Conservation (phyloP, 176 grass and related monocot genomes). For the Lolium multiflorum region DNA sequence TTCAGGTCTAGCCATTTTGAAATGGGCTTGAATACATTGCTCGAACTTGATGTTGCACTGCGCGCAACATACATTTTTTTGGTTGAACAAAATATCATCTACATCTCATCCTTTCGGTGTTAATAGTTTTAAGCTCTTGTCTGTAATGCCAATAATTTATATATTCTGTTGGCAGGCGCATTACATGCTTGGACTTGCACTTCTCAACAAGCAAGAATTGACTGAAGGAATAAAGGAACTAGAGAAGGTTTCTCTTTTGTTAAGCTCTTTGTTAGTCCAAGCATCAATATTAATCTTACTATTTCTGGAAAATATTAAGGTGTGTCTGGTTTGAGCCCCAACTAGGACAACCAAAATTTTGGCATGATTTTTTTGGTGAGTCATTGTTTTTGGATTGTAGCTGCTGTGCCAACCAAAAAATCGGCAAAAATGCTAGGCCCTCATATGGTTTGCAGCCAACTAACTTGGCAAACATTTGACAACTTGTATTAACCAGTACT, state of each 20-base stretch:
- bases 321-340: too few species aligned
- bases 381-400: too few species aligned
- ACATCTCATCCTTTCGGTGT: conserved; percentile 20
- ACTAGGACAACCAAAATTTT: too few species aligned
- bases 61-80: not conserved
- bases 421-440: too few species aligned
- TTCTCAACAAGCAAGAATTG: conserved; percentile 71
- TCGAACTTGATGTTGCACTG: conserved; percentile 15
- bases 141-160: conserved; percentile 20
- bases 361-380: too few species aligned
- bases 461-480: too few species aligned
- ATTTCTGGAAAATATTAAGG: not conserved
- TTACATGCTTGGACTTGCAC: conserved; percentile 83
- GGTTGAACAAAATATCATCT: conserved; percentile 13
- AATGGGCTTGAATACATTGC: conserved; percentile 19
- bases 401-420: too few species aligned
- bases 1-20: conserved; percentile 11
- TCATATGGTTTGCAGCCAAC: too few species aligned
- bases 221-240: conserved; percentile 82
- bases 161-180: conserved; percentile 64
- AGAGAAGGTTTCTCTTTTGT: conserved; percentile 67
- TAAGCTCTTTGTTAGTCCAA: conserved; percentile 14
- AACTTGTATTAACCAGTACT: too few species aligned
- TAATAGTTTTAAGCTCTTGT: not conserved
- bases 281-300: not conserved